Evolutionary conservation across 805 yeast genomes (phyloP).

Genomic region (Zygosaccharomyces bisporus): DNA sequence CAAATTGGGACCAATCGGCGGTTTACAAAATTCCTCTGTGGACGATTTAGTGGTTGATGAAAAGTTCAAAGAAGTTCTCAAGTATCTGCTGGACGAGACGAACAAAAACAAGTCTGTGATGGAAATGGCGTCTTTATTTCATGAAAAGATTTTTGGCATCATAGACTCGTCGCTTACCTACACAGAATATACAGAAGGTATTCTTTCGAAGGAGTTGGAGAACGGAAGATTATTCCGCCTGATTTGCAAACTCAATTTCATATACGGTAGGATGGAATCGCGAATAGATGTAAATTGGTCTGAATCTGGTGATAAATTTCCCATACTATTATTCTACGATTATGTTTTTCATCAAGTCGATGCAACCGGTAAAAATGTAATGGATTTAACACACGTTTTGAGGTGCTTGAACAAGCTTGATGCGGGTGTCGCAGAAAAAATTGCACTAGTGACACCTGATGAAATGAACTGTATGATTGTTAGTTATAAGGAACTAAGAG

Average conservation of each 20-base stretch:
- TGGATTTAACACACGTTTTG: conserved; percentile 80
- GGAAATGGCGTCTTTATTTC: conserved; percentile 40
- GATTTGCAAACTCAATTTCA: conserved; percentile 73
- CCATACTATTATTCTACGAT: conserved; percentile 72
- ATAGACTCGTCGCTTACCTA: conserved; percentile 49
- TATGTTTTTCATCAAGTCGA: conserved; percentile 82
- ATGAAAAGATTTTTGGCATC: conserved; percentile 44
- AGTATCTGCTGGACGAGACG: conserved; percentile 35
- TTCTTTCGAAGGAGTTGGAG: conserved; percentile 71
- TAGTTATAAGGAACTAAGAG: conserved; percentile 77
- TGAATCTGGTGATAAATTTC: conserved; percentile 71
- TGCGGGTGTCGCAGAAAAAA: conserved; percentile 82
- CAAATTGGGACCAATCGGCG: conserved; percentile 17
- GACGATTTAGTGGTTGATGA: conserved; percentile 39
- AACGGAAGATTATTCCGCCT: conserved; percentile 83
- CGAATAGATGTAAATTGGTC: conserved; percentile 58
- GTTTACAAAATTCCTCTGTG: conserved; percentile 16
- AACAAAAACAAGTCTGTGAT: conserved; percentile 26
- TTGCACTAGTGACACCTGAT: conserved; percentile 77
- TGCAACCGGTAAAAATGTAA: conserved; percentile 68
- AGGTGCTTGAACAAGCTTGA: conserved; percentile 82
- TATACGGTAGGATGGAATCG: conserved; percentile 69
- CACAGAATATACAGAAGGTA: conserved; percentile 57
- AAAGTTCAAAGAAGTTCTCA: conserved; percentile 44
- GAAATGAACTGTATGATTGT: conserved; percentile 82